Conservation (phyloP, 2,329 filamentous ascomycete genomes). For the Ciborinia camelliae region DNA sequence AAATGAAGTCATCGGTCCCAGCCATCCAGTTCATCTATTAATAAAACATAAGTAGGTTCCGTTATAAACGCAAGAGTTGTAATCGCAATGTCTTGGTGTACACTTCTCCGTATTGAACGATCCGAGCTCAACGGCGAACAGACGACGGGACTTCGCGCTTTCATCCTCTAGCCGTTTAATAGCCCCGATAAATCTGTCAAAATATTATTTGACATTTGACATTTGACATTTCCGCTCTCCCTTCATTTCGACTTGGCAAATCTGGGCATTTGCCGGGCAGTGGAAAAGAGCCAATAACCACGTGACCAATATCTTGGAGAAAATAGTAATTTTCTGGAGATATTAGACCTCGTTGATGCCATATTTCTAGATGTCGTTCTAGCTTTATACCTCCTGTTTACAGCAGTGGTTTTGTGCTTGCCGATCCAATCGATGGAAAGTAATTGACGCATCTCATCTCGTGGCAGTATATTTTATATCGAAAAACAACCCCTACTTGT, state of each 20-base stretch:
- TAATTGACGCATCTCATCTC: not conserved
- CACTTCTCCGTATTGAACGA: not conserved
- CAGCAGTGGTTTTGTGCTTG: not conserved
- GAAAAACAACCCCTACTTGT: not conserved
- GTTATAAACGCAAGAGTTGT: not conserved
- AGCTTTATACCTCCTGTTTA: too few species aligned
- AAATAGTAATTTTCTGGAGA: not conserved
- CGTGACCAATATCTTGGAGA: not conserved
- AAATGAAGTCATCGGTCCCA: not conserved
- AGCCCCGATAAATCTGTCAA: not conserved
- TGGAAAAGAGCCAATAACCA: not conserved
- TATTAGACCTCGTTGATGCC: not conserved
- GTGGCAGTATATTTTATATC: not conserved
- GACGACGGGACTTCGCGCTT: not conserved
- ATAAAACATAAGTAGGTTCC: not conserved
- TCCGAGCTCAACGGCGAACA: not conserved
- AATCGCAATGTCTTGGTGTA: not conserved
- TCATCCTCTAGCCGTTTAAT: not conserved
- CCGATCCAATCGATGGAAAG: too few species aligned
- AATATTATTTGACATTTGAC: not conserved
- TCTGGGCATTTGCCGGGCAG: not conserved
- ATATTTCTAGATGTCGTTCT: too few species aligned
- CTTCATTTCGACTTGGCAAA: not conserved
- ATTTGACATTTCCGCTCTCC: not conserved
- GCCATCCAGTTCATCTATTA: not conserved